A percentile compares a stretch with the other conserved stretches of the same genome.
phyloP scores from a whole-genome alignment of 306 rosid genomes.

The Morella rubra region DNA sequence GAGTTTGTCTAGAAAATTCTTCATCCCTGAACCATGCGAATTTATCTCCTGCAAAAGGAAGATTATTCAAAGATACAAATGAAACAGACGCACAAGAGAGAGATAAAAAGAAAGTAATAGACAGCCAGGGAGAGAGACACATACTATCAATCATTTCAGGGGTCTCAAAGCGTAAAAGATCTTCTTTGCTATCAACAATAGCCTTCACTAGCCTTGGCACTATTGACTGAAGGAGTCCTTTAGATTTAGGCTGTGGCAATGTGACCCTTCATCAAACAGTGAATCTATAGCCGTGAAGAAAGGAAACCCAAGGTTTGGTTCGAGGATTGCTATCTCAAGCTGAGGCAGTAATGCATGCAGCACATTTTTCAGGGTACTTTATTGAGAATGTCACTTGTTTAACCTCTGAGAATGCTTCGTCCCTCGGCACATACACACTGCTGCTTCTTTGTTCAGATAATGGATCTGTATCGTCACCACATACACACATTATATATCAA shows the following conservation, averaged over 20 bases:
- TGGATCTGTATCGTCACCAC: constrained; percentile 28
- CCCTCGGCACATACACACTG: constrained; percentile 39
- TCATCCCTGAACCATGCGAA: constrained; percentile 44
- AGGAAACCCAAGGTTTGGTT: constrained; percentile 35
- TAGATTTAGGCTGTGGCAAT: constrained; percentile 24
- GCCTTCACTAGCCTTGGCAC: constrained; percentile 41
- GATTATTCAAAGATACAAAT: not conserved
- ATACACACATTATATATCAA: not conserved
- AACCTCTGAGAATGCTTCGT: constrained; percentile 46
- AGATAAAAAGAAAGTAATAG: not conserved
- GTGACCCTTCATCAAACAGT: constrained; percentile 30
- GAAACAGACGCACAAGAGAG: not conserved
- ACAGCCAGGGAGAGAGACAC: not conserved
- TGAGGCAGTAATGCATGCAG: constrained; percentile 35
- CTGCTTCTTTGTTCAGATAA: constrained; percentile 34
- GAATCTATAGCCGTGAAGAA: constrained; percentile 44
- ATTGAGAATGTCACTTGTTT: constrained; percentile 26
- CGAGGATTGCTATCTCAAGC: constrained; percentile 10
- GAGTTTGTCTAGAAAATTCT: constrained; percentile 49
- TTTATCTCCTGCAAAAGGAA: constrained; percentile 38
- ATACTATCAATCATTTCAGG: constrained; percentile 41
- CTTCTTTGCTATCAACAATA: constrained; percentile 17
- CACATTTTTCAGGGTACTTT: constrained; percentile 22
- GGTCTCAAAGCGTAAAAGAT: constrained; percentile 35
- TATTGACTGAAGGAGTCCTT: constrained; percentile 17